A percentile compares a stretch with the other conserved stretches of the same genome.
Evolutionary conservation across 2,329 filamentous ascomycete genomes (phyloP).

Genomic region (Calonectria fujianensis): DNA sequence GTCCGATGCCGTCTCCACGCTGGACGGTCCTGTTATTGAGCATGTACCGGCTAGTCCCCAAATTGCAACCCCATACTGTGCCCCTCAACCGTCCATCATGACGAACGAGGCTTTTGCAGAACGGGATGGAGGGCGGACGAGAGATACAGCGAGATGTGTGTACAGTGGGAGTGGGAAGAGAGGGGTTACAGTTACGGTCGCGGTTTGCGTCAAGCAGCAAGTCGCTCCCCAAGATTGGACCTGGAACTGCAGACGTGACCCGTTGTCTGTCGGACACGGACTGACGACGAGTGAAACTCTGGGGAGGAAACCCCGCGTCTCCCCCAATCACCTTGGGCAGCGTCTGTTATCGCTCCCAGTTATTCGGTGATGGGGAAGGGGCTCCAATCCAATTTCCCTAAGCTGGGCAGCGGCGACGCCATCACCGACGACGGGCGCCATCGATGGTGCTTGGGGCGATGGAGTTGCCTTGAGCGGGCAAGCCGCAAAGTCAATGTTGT

Average conservation of each 20-base stretch:
- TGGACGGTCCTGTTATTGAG: slow-evolving; percentile 4
- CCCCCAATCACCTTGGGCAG: slow-evolving; percentile 6
- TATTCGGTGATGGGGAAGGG: slow-evolving; percentile 14
- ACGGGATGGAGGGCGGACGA: slow-evolving; percentile 2
- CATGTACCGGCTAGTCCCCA: slow-evolving; percentile 22
- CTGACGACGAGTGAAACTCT: slow-evolving; percentile 33
- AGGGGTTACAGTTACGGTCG: slow-evolving; percentile 23
- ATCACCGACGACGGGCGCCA: slow-evolving; percentile 24
- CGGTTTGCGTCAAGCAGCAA: slow-evolving; percentile 15
- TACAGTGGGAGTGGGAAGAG: slow-evolving; percentile 1
- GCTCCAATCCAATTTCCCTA: slow-evolving; percentile 17
- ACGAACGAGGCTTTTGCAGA: slow-evolving; percentile 29
- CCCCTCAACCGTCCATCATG: slow-evolving; percentile 9
- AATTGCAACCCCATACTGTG: slow-evolving; percentile 33
- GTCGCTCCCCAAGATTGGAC: neutral
- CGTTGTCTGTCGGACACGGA: neutral
- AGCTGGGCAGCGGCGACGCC: neutral
- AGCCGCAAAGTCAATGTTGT: slow-evolving; percentile 35
- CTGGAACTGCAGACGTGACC: neutral
- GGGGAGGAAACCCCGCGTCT: slow-evolving; percentile 2
- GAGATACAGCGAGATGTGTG: slow-evolving; percentile 16
- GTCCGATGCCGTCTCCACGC: slow-evolving; percentile 25
- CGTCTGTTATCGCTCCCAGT: neutral
- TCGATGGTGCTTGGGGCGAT: slow-evolving; percentile 1
- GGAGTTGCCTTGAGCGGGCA: slow-evolving; percentile 14